Base-by-base conservation (phyloP, 192 early-diverging fungal species). In the Fimicolochytrium jonesii region DNA sequence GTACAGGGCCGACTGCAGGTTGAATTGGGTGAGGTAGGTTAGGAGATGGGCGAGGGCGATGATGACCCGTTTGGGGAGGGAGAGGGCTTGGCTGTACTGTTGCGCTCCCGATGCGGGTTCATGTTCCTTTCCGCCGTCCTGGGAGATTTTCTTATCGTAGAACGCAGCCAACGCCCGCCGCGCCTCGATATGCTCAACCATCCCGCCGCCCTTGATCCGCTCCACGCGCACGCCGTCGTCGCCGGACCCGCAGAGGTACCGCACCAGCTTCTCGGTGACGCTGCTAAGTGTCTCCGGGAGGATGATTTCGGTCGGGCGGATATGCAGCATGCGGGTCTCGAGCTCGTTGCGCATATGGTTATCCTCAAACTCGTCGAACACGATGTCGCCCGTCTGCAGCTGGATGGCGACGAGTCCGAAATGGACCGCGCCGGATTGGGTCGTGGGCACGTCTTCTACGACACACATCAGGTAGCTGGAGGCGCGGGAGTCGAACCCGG, bases 291-390 rank as follows among this genome's bases (percentile, higher is more conserved):
- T 33, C 1, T 68, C 70, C 3, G 86, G 82, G 0, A 88, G 46
- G 17, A 92, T 70, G 23, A 92, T 52, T 67, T 92, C 90, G 35
- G 77, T 64, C 0, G 88, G 86, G 17, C 77, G 74, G 17, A 89
- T 68, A 67, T 89, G 84, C 36, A 79, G 58, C 29, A 92, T 34
- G 7, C 87, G 79, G 0, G 87, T 87, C 61, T 89, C 87, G 17
- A 92, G 70, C 52, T 87, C 87, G 35, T 56, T 74, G 6, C 87
- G 72, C 71, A 82, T 75, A 51, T 73, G 70, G 0, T 71, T 74
- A 62, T 92, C 90, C 34, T 77, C 60, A 63, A 88, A 92, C 30
- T 71, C 67, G 54, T 92, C 90, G 59, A 85, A 90, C 2, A 92
- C 63, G 28, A 92, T 72, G 44, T 86, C 83, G 0, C 87, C 90